Base-by-base conservation (phyloP, 345 rosid genomes). In the Gossypium rotundifolium region DNA sequence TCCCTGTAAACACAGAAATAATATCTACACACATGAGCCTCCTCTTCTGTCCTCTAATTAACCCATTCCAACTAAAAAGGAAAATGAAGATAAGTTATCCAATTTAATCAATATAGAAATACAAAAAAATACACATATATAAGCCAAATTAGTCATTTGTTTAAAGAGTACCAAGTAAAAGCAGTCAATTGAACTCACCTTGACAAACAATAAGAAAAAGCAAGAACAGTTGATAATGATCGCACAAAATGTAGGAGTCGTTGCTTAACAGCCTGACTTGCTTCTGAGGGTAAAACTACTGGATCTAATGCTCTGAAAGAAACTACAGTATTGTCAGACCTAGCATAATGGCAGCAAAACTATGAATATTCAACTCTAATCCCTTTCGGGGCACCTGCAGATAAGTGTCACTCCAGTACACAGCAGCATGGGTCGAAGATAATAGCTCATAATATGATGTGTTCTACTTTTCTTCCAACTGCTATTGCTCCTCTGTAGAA, bases 141-240 rank as follows among this genome's bases (percentile, higher is more conserved):
- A 13, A 11, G 13, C 12, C 2, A 13, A 60, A 65, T 65, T 18
- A n/a, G 33, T 46, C 29, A 67, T 13, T 48, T 14, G 57, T 68
- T 33, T 48, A 67, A 49, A 68, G 14, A 68, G 13, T 25, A 49
- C 3, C 33, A 11, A 74, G 22, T 18, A 14, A 65, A 46, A 38
- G 44, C 45, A 52, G 22, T 11, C 16, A 6, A 14, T 12, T 44
- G 33, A 57, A 27, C 85, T 79, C 78, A 93, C 99, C 97, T 88
- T 75, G 99, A 93, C 57, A 93, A 82, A 83, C 94, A 91, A 79
- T 81, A 90, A 45, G 94, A 91, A 84, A 92, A 95, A 52, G 93
- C 93, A 84, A 95, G 79, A 59, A 91, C 93, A 1, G 92, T 85
- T 29, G 99, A 88, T 22, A 90, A 81, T 70, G 97, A 87, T 57